phyloP scores from a whole-genome alignment of 139 green algal species.

The Micractinium sp. region DNA sequence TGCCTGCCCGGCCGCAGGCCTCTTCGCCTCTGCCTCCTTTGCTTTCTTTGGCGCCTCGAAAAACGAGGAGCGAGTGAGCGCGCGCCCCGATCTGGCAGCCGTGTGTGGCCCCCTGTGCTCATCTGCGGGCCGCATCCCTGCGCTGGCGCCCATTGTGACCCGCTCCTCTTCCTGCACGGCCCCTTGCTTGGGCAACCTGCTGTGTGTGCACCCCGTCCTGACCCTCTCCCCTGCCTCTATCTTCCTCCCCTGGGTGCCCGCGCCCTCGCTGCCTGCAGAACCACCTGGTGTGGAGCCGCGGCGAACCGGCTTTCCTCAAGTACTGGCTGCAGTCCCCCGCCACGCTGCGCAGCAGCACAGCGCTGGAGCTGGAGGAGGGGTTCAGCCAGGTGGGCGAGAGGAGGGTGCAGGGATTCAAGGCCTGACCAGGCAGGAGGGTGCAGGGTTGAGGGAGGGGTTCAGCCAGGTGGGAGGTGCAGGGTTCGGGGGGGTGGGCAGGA shows the following conservation, averaged over 20 bases:
- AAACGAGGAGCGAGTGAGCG: constrained; percentile 43
- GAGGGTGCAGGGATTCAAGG: neutral
- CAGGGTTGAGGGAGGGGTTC: neutral
- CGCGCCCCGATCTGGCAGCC: neutral
- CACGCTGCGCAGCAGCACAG: constrained; percentile 19
- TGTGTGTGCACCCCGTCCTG: neutral
- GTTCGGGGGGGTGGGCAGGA: neutral
- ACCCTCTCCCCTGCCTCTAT: neutral
- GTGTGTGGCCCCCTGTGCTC: neutral
- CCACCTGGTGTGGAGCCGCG: constrained; percentile 46
- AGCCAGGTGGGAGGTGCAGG: neutral
- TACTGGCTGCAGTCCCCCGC: constrained; percentile 40
- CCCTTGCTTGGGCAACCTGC: neutral
- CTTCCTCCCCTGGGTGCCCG: neutral
- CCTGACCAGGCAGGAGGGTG: too few relatives aligned
- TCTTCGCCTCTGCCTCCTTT: constrained; percentile 8
- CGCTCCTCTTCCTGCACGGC: neutral
- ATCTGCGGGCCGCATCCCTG: too few relatives aligned
- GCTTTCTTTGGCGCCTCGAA: constrained; percentile 42
- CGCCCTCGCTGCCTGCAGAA: constrained; percentile 36
- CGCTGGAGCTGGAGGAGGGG: constrained; percentile 45
- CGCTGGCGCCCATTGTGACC: neutral
- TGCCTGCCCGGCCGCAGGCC: constrained; percentile 23
- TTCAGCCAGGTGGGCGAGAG: constrained; percentile 22
- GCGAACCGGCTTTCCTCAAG: constrained; percentile 50